Evolutionary conservation across 345 rosid species (phyloP).

Genomic region (Ricinus communis): DNA sequence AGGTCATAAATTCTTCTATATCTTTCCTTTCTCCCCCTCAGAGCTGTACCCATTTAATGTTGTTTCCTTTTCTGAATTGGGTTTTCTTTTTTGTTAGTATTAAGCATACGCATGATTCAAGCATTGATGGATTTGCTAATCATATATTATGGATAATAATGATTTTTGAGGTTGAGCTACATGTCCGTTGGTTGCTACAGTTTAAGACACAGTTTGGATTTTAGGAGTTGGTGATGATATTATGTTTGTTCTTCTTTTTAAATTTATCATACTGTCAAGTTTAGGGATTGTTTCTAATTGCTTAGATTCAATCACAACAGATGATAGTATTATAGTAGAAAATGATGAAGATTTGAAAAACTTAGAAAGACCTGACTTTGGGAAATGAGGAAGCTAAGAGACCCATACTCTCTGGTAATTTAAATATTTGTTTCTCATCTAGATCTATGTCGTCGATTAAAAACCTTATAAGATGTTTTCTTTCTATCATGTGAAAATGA

Average conservation of each 20-base stretch:
- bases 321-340: not conserved
- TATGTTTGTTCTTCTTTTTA: no score
- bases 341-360: no score
- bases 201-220: no score
- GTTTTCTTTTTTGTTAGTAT: not conserved
- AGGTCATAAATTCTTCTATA: constrained; percentile 38
- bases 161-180: no score
- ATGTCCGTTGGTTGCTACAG: no score
- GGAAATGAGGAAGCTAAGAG: no score
- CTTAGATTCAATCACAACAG: not conserved
- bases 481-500: not conserved
- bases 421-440: no score
- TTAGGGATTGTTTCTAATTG: not conserved
- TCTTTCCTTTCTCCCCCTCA: not conserved
- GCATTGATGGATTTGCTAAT: not conserved
- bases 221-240: no score
- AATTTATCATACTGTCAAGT: not conserved
- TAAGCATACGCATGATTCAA: not conserved
- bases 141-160: no score
- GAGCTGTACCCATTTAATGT: not conserved
- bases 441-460: no score
- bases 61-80: not conserved
- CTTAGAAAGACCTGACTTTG: no score
- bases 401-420: no score
- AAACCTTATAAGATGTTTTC: not conserved